Base-by-base conservation (phyloP, 805 yeast species). In the Candida ponderosae region DNA sequence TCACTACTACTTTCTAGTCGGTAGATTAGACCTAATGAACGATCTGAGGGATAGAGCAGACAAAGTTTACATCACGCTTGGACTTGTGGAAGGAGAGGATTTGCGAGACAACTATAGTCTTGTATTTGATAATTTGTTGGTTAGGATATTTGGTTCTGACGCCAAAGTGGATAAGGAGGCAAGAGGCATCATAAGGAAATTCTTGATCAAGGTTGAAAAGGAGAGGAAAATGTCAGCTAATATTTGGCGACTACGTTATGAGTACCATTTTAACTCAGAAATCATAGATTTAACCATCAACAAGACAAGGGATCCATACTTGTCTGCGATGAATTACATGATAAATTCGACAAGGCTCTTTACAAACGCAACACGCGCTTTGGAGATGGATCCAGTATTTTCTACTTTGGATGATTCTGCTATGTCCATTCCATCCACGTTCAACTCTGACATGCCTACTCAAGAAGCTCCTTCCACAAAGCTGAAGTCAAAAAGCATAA, bases 331-430 rank as follows among this genome's bases (percentile, higher is more conserved):
- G 38, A 56, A 57, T 36, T 41, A 43, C 8, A 46, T 65, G 38
- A 61, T 61, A 38, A 48, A 51, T 19, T 47, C 60, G 6, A 54
- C 60, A 34, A 45, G 44, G 15, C 43, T 49, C 13, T 60, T 62
- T 32, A 37, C 47, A n/a, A 47, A 46, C 24, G 61, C 65, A 2
- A 50, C 60, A 32, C 48, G 41, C 3, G 48, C 51, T 5, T 44
- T 70, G 41, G 59, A 57, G 20, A 42, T 44, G 15, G 78, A 75
- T 47, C 79, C 81, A 0, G 64, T 70, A 24, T 63, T 68, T 33
- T 66, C 72, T 4, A 64, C 68, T 6, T 44, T 74, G 31, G 69
- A 62, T 34, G 79, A 74, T 28, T 70, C 79, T 1, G 74, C 72
- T 0, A 51, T 72, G 37, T 64, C 73, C 0, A 51, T 68, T 9